A percentile compares a stretch with the other conserved stretches of the same genome.
phyloP scores from a whole-genome alignment of 2,329 filamentous ascomycete genomes.

The Fusarium albosuccineum region DNA sequence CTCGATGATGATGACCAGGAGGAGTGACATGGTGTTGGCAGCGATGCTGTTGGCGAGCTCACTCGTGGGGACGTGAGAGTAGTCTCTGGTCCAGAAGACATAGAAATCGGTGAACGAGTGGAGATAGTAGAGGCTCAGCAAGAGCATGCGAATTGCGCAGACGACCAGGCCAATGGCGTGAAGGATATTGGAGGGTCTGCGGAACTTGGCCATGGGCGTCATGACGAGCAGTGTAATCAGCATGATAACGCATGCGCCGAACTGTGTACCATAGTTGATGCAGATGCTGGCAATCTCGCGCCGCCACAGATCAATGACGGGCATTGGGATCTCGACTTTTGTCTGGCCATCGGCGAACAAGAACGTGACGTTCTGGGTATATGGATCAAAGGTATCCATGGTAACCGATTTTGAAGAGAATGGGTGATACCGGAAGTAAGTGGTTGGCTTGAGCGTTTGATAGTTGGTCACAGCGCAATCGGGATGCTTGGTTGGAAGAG shows the following conservation, averaged over 20 bases:
- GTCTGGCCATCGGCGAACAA: slow-evolving; percentile 50
- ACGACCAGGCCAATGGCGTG: slow-evolving; percentile 72
- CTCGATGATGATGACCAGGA: slow-evolving; percentile 61
- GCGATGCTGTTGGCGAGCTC: slow-evolving; percentile 56
- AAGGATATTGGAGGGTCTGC: slow-evolving; percentile 73
- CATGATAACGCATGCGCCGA: slow-evolving; percentile 76
- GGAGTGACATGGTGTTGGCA: slow-evolving; percentile 57
- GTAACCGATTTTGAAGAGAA: slow-evolving; percentile 4
- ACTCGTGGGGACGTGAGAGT: slow-evolving; percentile 56
- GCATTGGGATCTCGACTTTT: slow-evolving; percentile 50
- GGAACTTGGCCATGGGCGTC: slow-evolving; percentile 74
- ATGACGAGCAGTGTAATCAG: slow-evolving; percentile 75
- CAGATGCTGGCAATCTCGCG: slow-evolving; percentile 51
- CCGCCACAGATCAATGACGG: slow-evolving; percentile 50
- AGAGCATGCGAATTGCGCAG: slow-evolving; percentile 70
- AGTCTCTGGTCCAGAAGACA: slow-evolving; percentile 68
- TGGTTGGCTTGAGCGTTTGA: not conserved
- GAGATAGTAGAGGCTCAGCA: slow-evolving; percentile 71
- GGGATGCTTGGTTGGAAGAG: not conserved
- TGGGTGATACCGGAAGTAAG: not conserved
- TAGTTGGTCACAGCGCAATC: not conserved
- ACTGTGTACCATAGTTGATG: slow-evolving; percentile 78
- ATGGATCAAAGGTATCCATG: slow-evolving; percentile 52
- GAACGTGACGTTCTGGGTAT: slow-evolving; percentile 53
- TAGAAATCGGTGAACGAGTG: slow-evolving; percentile 74